phyloP scores from a whole-genome alignment of 495 filamentous ascomycete genomes.

The Penicillium alfredii region DNA sequence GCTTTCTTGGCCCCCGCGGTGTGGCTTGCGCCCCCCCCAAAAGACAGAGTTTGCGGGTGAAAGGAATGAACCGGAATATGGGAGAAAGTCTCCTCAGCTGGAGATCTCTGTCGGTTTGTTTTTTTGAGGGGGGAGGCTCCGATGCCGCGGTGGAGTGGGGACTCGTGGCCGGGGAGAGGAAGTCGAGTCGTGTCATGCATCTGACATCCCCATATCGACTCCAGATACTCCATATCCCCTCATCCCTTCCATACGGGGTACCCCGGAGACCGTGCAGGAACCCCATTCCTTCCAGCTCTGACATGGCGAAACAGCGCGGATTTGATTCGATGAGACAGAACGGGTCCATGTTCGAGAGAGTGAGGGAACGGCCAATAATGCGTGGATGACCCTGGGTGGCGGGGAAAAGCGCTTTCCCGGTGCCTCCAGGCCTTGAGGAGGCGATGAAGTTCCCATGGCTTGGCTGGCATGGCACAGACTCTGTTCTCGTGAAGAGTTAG shows the following conservation, averaged over 20 bases:
- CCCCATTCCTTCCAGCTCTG: neutral
- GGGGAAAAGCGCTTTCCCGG: slow-evolving; percentile 27
- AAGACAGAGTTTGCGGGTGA: no score
- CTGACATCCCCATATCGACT: no score
- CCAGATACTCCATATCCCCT: no score
- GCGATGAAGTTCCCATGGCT: neutral
- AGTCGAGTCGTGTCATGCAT: no score
- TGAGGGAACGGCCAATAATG: slow-evolving; percentile 10
- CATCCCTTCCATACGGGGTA: slow-evolving; percentile 17
- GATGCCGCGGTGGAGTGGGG: slow-evolving; percentile 11
- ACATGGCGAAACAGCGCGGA: neutral
- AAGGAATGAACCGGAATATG: slow-evolving; percentile 12
- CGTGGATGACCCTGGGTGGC: slow-evolving; percentile 2
- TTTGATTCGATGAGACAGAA: slow-evolving; percentile 8
- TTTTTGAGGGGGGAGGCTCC: slow-evolving; percentile 11
- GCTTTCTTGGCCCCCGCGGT: no score
- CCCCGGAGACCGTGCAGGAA: slow-evolving; percentile 1
- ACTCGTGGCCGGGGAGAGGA: no score
- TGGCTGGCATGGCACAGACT: neutral
- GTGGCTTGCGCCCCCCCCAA: no score
- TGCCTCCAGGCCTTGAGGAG: neutral
- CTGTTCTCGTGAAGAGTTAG: slow-evolving; percentile 1
- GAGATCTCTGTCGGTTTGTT: slow-evolving; percentile 10
- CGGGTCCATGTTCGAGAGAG: slow-evolving; percentile 5
- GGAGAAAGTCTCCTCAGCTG: neutral